Percentiles rank a stretch among this genome's conserved stretches.
These are phyloP conservation scores for Hymenoscyphus infarciens DNA, from an alignment of 2,329 filamentous ascomycete species.

Conservation along the genomic window DNA sequence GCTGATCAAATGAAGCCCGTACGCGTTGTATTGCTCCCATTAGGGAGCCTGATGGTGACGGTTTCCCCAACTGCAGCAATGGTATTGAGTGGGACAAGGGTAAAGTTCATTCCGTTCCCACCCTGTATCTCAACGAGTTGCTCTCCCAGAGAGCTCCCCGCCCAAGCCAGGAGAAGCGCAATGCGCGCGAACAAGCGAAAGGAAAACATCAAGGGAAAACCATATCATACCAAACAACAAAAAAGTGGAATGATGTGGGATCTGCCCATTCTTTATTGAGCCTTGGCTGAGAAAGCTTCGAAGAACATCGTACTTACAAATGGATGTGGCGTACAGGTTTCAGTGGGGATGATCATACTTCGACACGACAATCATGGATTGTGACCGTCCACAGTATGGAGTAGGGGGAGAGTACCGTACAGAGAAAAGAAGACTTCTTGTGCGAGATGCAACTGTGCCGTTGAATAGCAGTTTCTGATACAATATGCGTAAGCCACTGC, in stretches of 20 bases:
- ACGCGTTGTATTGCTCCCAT: neutral
- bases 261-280: conserved; percentile 7
- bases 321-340: conserved; percentile 5
- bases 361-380: conserved; percentile 3
- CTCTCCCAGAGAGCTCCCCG: neutral
- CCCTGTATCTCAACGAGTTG: neutral
- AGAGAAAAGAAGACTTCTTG: neutral
- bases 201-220: conserved; percentile 5
- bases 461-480: neutral
- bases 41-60: conserved; percentile 3
- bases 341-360: conserved; percentile 11
- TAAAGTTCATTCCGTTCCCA: neutral
- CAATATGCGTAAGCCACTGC: neutral
- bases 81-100: conserved; percentile 3
- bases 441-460: conserved; percentile 7
- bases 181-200: neutral
- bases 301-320: neutral
- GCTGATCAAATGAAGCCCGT: conserved; percentile 3
- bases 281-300: neutral
- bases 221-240: neutral
- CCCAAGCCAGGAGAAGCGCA: conserved; percentile 1
- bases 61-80: neutral
- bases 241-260: conserved; percentile 1
- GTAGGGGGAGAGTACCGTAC: neutral
- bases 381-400: neutral